Evolutionary conservation across 148 eudicot species (phyloP), one percentile per base, ranked within the genome.

Genomic region (Silene uniflora): DNA sequence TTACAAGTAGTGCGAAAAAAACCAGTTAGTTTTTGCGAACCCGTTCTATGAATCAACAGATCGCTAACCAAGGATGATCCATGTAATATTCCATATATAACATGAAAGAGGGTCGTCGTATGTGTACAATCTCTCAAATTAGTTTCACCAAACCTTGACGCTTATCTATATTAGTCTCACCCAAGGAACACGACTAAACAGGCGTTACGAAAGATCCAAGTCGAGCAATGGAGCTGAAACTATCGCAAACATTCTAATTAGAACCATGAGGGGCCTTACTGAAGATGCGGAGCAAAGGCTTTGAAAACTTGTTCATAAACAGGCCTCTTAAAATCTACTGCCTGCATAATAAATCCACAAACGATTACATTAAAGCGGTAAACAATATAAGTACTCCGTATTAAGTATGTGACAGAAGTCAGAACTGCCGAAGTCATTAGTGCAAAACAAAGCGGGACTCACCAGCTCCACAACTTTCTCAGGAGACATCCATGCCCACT

Each of bases 401-500:
- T 27, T 27, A 27, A 4, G 35, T 32, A 3, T 32, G 35, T 32
- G 35, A 32, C 3, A 32, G 35, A 32, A 32, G 35, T 32, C 16
- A 14, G 17, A 68, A 32, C 14, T 62, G 10, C 24, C 7, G 4
- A 10, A 7, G 10, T 47, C 22, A 6, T 25, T 16, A 3, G 12
- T 55, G 27, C 27, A 11, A 11, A 21, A 44, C 12, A 6, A 6
- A 17, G 42, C 42, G 6, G n/a, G 32, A 81, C 95, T 78, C 71
- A 93, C 97, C 44, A 42, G 91, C 27, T 88, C 86, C 70, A 90
- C 56, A 35, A 95, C 91, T 89, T 88, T 84, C 72, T 92, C 90
- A 10, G 96, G 93, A 65, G 92, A 81, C 87, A 92, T 76, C 98
- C 97, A 95, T 49, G 96, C 76, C 98, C 98, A 95, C 63, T 90